Base-by-base conservation (phyloP, 1,139 yeast genomes). In the Candida sp. region DNA sequence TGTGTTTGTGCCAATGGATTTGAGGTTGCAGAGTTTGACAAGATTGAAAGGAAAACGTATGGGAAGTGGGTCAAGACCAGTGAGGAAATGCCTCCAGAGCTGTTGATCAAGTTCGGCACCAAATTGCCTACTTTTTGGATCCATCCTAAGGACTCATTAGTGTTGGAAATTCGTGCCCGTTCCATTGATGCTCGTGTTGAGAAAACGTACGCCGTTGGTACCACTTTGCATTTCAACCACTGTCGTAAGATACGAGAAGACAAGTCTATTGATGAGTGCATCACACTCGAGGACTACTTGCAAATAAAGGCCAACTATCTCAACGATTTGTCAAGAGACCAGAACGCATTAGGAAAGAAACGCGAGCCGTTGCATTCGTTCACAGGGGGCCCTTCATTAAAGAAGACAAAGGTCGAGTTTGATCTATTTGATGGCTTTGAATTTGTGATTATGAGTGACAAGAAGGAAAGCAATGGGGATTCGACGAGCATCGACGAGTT, bases 1-100 rank as follows among this genome's bases (percentile, higher is more conserved):
- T 88, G 96, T 59, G 80, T 83, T 38, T 90, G 92, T 38, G 96
- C 96, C 0, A 92, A 93, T 62, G 98, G 98, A 0, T 84, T 94
- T 57, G 82, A 90, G 7, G 68, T 72, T 4, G 80, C 77, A 1
- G 94, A 88, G 51, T 86, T 78, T 55, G 80, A 80, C 38, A 75
- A 74, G 48, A 86, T 94, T 35, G 83, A 81, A 42, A 73, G 84
- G 26, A 54, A 73, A 8, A 84, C 96, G 0, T 69, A 75, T 37
- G 85, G 84, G 1, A 79, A 81, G 54, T 90, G 96, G 96, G 73
- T 72, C 5, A 68, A 73, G 34, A 72, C 50, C 3, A 69, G 72
- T 25, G 62, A 60, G 12, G 58, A 61, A 9, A 68, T 57, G 75
- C 79, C 79, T 0, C 81, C 85, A 0, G 44, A 61, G 0, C 68